phyloP scores from a whole-genome alignment of 2,329 filamentous ascomycete genomes.

The Botrytis squamosa region DNA sequence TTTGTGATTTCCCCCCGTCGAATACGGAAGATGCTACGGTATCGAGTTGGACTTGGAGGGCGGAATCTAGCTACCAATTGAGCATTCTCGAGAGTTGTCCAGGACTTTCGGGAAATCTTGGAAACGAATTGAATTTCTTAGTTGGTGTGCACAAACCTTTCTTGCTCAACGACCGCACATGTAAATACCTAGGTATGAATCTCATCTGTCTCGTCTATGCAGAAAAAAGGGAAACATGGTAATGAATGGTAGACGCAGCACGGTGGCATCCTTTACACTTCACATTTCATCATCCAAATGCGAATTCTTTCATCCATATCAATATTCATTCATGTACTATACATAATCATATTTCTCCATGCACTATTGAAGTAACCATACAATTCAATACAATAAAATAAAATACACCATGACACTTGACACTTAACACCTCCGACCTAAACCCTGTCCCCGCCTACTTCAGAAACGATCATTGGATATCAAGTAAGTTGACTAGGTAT shows the following conservation, averaged over 20 bases:
- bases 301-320: background rate
- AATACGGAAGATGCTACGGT: background rate
- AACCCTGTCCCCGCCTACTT: background rate
- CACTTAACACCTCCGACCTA: background rate
- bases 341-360: background rate
- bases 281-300: background rate
- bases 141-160: background rate
- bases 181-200: background rate
- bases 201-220: background rate
- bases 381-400: background rate
- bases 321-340: background rate
- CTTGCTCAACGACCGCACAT: background rate
- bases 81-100: no score
- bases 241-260: background rate
- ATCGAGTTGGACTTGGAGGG: background rate
- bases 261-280: background rate
- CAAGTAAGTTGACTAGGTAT: background rate
- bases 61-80: no score
- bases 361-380: background rate
- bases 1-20: background rate
- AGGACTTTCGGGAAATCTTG: no score
- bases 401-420: no score
- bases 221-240: background rate
- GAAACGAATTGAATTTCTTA: no score
- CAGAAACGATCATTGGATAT: background rate